Percentiles rank a stretch among this genome's conserved stretches.
phyloP scores from a whole-genome alignment of 139 green algal genomes.

The Coccomyxa sp. region DNA sequence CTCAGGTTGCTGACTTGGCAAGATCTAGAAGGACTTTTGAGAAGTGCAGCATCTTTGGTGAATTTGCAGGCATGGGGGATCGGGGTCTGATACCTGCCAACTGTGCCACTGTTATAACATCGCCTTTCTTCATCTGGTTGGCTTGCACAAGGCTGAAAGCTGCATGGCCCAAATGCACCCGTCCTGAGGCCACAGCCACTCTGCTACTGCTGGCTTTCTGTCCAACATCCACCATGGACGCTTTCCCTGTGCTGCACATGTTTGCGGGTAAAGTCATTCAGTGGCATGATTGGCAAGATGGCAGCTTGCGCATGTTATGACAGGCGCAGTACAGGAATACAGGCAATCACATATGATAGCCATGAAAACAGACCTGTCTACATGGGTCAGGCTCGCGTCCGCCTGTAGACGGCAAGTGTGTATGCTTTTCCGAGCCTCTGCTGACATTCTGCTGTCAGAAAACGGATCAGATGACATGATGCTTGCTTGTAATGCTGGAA shows the following conservation, averaged over 20 bases:
- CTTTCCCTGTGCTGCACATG: constrained; percentile 43
- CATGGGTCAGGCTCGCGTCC: too few relatives aligned
- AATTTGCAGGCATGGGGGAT: neutral
- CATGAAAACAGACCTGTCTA: too few relatives aligned
- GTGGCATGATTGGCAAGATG: too few relatives aligned
- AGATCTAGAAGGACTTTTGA: neutral
- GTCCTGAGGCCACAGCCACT: constrained; percentile 56
- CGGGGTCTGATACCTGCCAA: constrained; percentile 48
- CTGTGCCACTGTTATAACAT: constrained; percentile 81
- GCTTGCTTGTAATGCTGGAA: too few relatives aligned
- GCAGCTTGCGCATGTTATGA: too few relatives aligned
- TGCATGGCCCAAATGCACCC: constrained; percentile 55
- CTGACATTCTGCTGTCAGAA: too few relatives aligned
- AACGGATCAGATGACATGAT: too few relatives aligned
- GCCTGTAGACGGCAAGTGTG: too few relatives aligned
- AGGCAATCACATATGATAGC: too few relatives aligned
- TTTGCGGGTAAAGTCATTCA: neutral
- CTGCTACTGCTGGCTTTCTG: constrained; percentile 40
- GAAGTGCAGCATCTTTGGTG: neutral
- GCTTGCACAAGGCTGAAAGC: constrained; percentile 60
- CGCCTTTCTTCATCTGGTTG: constrained; percentile 81
- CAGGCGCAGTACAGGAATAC: too few relatives aligned
- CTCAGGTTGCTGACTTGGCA: neutral
- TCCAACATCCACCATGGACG: constrained; percentile 83
- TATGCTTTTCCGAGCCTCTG: too few relatives aligned